Evolutionary conservation across 768 basidiomycete species (phyloP).

Genomic region (Termitomyces sp.): DNA sequence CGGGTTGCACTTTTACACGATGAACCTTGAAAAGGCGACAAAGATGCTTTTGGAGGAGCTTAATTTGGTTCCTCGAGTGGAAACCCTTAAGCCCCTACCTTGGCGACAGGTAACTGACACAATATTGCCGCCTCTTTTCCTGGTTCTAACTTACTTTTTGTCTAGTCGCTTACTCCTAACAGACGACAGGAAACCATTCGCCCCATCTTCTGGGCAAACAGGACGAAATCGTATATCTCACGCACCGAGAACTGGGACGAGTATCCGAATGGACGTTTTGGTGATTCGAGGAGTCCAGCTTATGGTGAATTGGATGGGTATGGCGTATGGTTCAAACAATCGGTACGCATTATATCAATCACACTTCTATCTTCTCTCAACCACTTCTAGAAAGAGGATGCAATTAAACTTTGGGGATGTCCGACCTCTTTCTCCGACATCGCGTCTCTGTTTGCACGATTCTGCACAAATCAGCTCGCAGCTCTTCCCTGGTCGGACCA

Average conservation of each 20-base stretch:
- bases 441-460: conserved; percentile 71
- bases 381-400: conserved; percentile 73
- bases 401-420: conserved; percentile 83
- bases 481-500: conserved; percentile 97
- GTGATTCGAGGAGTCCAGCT: conserved; percentile 95
- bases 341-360: conserved; percentile 40
- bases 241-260: conserved; percentile 99
- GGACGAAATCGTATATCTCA: conserved; percentile 90
- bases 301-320: conserved; percentile 98
- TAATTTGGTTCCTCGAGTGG: conserved; percentile 81
- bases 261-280: conserved; percentile 98
- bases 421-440: conserved; percentile 70
- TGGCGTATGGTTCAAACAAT: conserved; percentile 89
- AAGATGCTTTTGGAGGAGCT: conserved; percentile 94
- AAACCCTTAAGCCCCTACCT: conserved; percentile 92
- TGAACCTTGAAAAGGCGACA: conserved; percentile 95
- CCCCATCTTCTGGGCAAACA: conserved; percentile 99
- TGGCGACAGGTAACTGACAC: conserved; percentile 80
- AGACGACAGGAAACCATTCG: conserved; percentile 90
- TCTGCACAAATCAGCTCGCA: conserved; percentile 70
- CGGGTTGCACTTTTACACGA: conserved; percentile 94
- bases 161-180: conserved; percentile 86
- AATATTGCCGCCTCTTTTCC: conserved; percentile 1
- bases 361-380: conserved; percentile 8
- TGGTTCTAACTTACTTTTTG: conserved; percentile 16